Conservation (phyloP, 345 rosid genomes). For the Euclidium syriacum region DNA sequence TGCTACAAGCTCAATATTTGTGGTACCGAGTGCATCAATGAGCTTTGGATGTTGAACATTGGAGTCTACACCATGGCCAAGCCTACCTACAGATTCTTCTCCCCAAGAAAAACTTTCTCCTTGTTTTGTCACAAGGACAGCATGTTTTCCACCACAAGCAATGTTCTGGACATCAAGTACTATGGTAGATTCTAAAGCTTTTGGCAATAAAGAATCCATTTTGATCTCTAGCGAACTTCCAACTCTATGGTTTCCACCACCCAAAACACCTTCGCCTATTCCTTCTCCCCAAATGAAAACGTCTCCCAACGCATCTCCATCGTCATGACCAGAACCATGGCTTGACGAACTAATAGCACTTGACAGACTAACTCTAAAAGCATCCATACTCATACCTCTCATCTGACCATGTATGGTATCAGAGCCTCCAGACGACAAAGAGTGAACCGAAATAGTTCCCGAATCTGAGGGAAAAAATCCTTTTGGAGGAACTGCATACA, state of each 20-base stretch:
- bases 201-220: slow-evolving; percentile 45
- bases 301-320: slow-evolving; percentile 45
- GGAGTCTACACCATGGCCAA: slow-evolving; percentile 65
- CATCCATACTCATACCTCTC: slow-evolving; percentile 69
- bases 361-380: slow-evolving; percentile 93
- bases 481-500: slow-evolving; percentile 81
- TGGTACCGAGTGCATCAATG: slow-evolving; percentile 43
- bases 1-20: slow-evolving; percentile 52
- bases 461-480: slow-evolving; percentile 73
- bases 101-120: slow-evolving; percentile 59
- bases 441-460: slow-evolving; percentile 74
- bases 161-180: slow-evolving; percentile 48
- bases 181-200: slow-evolving; percentile 41
- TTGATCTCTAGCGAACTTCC: slow-evolving; percentile 29
- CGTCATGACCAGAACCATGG: slow-evolving; percentile 47
- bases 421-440: slow-evolving; percentile 93
- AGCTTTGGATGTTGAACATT: slow-evolving; percentile 57
- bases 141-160: slow-evolving; percentile 52
- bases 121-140: slow-evolving; percentile 46
- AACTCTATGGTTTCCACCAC: slow-evolving; percentile 31
- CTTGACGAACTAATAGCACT: slow-evolving; percentile 63
- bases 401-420: slow-evolving; percentile 76
- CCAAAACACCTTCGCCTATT: slow-evolving; percentile 36
- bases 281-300: slow-evolving; percentile 62
- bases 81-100: slow-evolving; percentile 57